A percentile compares a stretch with the other conserved stretches of the same genome.
These are phyloP conservation scores for Aspergillus floridensis DNA, from an alignment of 2,329 filamentous ascomycete genomes.

Conservation along the genomic window DNA sequence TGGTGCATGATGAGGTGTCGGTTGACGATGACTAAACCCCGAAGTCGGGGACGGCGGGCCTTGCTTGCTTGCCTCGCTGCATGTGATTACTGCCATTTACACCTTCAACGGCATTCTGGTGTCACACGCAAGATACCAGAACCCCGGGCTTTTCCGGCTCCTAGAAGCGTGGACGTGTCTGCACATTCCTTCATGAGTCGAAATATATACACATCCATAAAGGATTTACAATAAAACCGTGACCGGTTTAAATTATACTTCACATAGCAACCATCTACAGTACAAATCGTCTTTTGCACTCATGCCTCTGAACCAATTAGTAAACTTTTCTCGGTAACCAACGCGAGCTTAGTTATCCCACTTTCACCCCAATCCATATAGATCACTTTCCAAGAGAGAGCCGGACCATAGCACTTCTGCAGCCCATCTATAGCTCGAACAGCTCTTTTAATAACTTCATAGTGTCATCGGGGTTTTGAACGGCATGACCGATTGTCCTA, in stretches of 20 bases:
- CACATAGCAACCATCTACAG: too few relatives aligned
- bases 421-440: constrained; percentile 60
- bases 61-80: not conserved
- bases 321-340: not conserved
- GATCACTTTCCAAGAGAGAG: not conserved
- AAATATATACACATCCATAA: too few relatives aligned
- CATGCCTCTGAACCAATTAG: not conserved
- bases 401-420: not conserved
- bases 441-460: constrained; percentile 74
- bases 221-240: too few relatives aligned
- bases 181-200: too few relatives aligned
- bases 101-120: too few relatives aligned
- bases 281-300: too few relatives aligned
- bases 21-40: not conserved
- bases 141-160: too few relatives aligned
- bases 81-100: not conserved
- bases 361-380: too few relatives aligned
- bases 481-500: constrained; percentile 80
- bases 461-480: constrained; percentile 79
- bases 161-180: too few relatives aligned
- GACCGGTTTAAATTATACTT: too few relatives aligned
- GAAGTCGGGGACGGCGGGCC: not conserved
- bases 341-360: too few relatives aligned
- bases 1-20: not conserved
- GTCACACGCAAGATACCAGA: too few relatives aligned